Evolutionary conservation across 2,329 filamentous ascomycete species (phyloP), one percentile per base, ranked within the genome.

Genomic region (Malbranchea cinnamomea): DNA sequence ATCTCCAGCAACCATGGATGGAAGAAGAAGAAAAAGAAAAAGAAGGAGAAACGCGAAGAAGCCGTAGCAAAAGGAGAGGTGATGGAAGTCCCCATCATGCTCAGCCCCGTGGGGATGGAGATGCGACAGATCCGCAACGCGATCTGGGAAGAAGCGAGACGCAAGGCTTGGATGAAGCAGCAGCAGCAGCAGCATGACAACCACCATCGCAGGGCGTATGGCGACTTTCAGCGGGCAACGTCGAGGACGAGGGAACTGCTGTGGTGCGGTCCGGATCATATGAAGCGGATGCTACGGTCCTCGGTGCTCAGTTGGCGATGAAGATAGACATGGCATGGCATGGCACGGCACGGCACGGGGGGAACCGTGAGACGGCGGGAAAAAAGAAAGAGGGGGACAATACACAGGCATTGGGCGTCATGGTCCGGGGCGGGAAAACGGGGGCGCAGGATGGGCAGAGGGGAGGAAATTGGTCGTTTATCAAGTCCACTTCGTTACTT

Each of bases 51-150:
- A 28, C 12, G 7, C n/a, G 36, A 44, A 35, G 19, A 49, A 52
- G 34, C 57, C 53, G 27, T 42, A 25, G 18, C 11, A 19, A 33
- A 19, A 22, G 29, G 52, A 44, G 38, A 57, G 49, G 38, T 49
- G 26, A 52, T 54, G 43, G 47, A 56, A 23, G 51, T 57, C 11
- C 53, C 52, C 1, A 42, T 56, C 26, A 46, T 57, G 24, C 35
- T 58, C 5, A 54, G 47, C 34, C 43, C 51, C 12, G 36, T 40
- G 3, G 47, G 41, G 8, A 32, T 40, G 31, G 37, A 30, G 26
- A 35, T 31, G 10, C 32, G 38, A 16, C 39, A 46, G 32, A 33
- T 52, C 4, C 36, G 45, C 16, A 43, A 41, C 16, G 44, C 40
- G 15, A 38, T 49, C 30, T 42, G 46, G 34, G 45, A 46, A 13